Conservation (phyloP, 441 rosid genomes). For the Capsella rubella region DNA sequence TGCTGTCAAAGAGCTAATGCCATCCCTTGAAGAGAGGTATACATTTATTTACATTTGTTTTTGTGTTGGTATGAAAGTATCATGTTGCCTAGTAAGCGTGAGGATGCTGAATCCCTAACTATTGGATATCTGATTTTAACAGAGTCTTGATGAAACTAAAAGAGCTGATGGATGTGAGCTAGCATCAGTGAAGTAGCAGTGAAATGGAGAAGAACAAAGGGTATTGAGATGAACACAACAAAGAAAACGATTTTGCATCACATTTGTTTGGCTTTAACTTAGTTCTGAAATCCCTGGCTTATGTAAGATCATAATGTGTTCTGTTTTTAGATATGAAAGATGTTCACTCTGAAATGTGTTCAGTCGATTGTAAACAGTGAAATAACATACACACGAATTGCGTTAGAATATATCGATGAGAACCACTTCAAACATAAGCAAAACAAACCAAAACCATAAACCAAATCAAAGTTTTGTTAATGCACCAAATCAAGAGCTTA, state of each 20-base stretch:
- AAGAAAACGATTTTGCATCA: background rate
- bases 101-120: background rate
- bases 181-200: slow-evolving; percentile 20
- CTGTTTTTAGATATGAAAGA: background rate
- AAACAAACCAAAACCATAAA: slow-evolving; percentile 8
- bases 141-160: slow-evolving; percentile 56
- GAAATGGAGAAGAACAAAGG: slow-evolving; percentile 16
- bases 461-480: background rate
- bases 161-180: slow-evolving; percentile 46
- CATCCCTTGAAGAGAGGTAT: slow-evolving; percentile 68
- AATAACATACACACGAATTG: background rate
- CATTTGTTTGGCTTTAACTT: background rate
- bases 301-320: background rate
- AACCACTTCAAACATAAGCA: background rate
- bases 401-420: background rate
- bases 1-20: slow-evolving; percentile 55
- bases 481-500: slow-evolving; percentile 8
- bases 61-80: slow-evolving; percentile 4
- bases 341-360: background rate
- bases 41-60: background rate
- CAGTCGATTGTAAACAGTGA: background rate
- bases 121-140: slow-evolving; percentile 7
- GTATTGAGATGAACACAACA: slow-evolving; percentile 2
- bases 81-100: background rate
- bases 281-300: background rate